These are phyloP conservation scores for Apophysomyces elegans DNA, from an alignment of 371 early-diverging fungal species.

Conservation along the genomic window DNA sequence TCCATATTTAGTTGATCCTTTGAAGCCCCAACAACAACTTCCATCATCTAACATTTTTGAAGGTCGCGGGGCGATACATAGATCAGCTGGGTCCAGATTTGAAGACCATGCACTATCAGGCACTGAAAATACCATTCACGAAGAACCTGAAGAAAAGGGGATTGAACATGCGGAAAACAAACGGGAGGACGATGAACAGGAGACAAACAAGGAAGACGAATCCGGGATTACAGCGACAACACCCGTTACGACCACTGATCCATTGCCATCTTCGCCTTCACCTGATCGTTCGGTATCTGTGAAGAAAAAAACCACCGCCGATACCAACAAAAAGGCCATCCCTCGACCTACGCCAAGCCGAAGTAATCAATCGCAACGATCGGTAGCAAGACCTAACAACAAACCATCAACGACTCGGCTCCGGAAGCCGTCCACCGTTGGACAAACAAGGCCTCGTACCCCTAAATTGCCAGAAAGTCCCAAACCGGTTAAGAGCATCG, in stretches of 20 bases:
- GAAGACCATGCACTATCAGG: background rate
- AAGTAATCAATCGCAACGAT: background rate
- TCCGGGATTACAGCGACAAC: constrained; percentile 9
- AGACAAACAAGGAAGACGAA: background rate
- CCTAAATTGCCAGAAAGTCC: constrained; percentile 1
- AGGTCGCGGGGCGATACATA: background rate
- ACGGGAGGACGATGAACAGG: constrained; percentile 2
- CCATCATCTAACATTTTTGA: background rate
- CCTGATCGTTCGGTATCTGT: background rate
- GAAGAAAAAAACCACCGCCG: background rate
- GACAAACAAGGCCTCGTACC: background rate
- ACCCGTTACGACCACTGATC: constrained; percentile 1
- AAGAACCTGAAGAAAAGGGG: constrained; percentile 8
- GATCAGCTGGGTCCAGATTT: background rate
- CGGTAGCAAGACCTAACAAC: background rate
- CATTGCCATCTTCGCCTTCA: constrained; percentile 1
- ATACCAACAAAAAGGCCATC: constrained; percentile 3
- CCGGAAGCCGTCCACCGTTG: constrained; percentile 23
- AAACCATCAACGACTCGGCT: constrained; percentile 11
- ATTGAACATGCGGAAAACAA: background rate
- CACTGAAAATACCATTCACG: constrained; percentile 1
- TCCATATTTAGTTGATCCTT: background rate
- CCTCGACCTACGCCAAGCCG: constrained; percentile 2
- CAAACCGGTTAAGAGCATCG: background rate
- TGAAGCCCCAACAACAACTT: background rate